Conservation (phyloP, 2,329 filamentous ascomycete species). For the Sporothrix pallida region DNA sequence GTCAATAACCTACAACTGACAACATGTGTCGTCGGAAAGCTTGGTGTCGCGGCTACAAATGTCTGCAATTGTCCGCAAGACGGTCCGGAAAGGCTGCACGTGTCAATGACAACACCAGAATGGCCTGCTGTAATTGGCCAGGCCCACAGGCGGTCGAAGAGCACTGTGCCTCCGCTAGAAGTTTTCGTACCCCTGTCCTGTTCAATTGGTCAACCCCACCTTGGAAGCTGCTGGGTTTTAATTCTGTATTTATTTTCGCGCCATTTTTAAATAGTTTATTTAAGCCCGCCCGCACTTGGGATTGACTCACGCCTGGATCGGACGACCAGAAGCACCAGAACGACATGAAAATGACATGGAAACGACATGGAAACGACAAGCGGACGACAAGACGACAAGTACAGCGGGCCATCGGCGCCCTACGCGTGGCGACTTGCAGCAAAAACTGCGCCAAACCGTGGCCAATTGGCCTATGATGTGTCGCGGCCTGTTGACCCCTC, state of each 20-base stretch:
- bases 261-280: not conserved
- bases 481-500: not conserved
- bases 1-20: constrained; percentile 3
- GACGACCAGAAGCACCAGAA: not conserved
- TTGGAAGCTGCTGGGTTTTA: constrained; percentile 5
- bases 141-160: not conserved
- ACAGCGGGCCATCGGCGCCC: constrained; percentile 22
- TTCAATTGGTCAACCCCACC: not conserved
- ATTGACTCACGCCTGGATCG: constrained; percentile 22
- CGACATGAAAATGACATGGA: not conserved
- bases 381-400: not conserved
- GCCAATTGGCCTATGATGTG: constrained; percentile 19
- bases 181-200: not conserved
- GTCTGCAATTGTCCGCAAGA: not conserved
- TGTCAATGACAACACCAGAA: constrained; percentile 8
- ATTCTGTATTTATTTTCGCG: constrained; percentile 5
- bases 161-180: not conserved
- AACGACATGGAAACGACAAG: constrained; percentile 17
- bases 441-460: not conserved
- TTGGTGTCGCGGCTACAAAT: not conserved
- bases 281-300: constrained; percentile 2
- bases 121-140: constrained; percentile 25
- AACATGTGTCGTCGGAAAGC: constrained; percentile 18
- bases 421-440: constrained; percentile 23
- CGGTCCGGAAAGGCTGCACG: constrained; percentile 23